Conservation (phyloP, 768 basidiomycete genomes). For the Hypsizygus marmoreus region DNA sequence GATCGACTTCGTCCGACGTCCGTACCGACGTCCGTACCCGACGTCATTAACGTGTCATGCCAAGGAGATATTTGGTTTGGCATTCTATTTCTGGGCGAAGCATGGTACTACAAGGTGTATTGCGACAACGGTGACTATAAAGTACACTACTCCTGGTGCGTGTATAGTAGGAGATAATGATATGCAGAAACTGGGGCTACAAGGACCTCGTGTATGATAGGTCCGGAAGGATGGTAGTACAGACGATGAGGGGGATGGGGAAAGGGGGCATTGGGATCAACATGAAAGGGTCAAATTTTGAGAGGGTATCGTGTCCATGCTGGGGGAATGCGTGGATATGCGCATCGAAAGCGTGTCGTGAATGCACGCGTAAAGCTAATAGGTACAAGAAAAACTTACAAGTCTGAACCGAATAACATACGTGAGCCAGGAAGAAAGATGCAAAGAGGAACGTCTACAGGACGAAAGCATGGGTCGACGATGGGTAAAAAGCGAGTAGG, state of each 20-base stretch:
- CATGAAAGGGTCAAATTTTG: too few relatives aligned
- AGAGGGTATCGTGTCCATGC: constrained; percentile 9
- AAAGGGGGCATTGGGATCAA: not conserved
- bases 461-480: not conserved
- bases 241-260: constrained; percentile 1
- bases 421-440: not conserved
- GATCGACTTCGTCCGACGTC: too few relatives aligned
- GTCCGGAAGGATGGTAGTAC: constrained; percentile 1
- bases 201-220: constrained; percentile 12
- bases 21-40: too few relatives aligned
- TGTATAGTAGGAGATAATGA: constrained; percentile 15
- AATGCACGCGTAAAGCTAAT: not conserved
- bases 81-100: constrained; percentile 7
- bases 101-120: constrained; percentile 16
- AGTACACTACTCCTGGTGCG: constrained; percentile 8
- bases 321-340: constrained; percentile 1
- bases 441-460: not conserved
- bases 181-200: constrained; percentile 9
- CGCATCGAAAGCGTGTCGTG: not conserved
- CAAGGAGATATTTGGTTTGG: not conserved
- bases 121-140: not conserved
- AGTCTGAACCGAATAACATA: not conserved
- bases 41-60: not conserved
- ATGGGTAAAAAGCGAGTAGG: not conserved
- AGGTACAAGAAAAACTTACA: too few relatives aligned